Percentiles rank a stretch among this genome's conserved stretches.
These are phyloP conservation scores for Saccharomyces hybrid DNA, from an alignment of 1,139 yeast genomes.

Conservation along the genomic window DNA sequence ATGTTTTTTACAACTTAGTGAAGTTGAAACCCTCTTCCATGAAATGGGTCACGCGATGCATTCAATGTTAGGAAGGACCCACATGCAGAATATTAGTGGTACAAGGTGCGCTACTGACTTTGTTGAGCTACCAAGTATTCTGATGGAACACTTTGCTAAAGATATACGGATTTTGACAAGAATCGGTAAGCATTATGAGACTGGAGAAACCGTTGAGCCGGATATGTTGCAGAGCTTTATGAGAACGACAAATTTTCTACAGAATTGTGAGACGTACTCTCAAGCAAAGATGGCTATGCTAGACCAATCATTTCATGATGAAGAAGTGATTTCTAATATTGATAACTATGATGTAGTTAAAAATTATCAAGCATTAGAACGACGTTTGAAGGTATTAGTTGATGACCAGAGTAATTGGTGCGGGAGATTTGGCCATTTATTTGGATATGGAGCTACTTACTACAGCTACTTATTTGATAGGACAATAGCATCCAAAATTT, in stretches of 20 bases:
- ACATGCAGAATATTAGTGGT: conserved; percentile 89
- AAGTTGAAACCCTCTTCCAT: conserved; percentile 90
- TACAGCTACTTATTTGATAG: conserved; percentile 88
- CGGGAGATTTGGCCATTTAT: conserved; percentile 87
- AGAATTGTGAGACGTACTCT: conserved; percentile 70
- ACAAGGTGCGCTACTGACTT: conserved; percentile 95
- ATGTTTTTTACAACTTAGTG: conserved; percentile 58
- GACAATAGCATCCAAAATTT: conserved; percentile 83
- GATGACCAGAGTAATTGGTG: conserved; percentile 79
- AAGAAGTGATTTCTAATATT: conserved; percentile 16
- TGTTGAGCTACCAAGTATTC: conserved; percentile 90
- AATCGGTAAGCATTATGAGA: conserved; percentile 67
- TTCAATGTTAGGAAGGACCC: conserved; percentile 89
- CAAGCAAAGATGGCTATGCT: conserved; percentile 86
- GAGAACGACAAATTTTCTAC: conserved; percentile 48
- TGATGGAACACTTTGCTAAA: conserved; percentile 89
- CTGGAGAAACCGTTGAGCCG: conserved; percentile 55
- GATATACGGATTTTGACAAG: conserved; percentile 67
- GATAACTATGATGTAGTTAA: conserved; percentile 40
- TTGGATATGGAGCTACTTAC: conserved; percentile 90
- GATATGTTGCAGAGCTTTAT: conserved; percentile 46
- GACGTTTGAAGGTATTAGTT: conserved; percentile 45
- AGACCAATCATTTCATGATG: conserved; percentile 72
- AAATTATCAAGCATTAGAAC: conserved; percentile 62
- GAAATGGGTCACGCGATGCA: conserved; percentile 99